phyloP scores from a whole-genome alignment of 192 early-diverging fungal genomes.

The Spizellomyces punctatus region DNA sequence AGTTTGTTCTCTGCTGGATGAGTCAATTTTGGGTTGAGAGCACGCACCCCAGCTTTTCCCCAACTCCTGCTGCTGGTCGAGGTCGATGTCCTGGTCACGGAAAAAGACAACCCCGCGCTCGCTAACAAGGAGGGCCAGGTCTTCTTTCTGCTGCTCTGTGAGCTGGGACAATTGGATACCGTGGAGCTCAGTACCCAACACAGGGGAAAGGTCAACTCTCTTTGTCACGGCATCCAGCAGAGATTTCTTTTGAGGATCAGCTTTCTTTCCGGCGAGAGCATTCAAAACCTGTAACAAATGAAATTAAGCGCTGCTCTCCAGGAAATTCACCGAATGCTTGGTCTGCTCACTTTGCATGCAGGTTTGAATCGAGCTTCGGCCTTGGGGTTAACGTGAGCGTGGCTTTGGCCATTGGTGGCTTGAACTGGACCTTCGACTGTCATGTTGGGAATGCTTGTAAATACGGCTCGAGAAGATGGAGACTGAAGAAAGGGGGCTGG shows the following conservation, averaged over 20 bases:
- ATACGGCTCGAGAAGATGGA: background rate
- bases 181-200: slow-evolving; percentile 69
- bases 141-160: slow-evolving; percentile 61
- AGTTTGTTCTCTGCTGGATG: no score
- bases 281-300: background rate
- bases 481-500: no score
- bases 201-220: slow-evolving; percentile 55
- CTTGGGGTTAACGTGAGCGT: background rate
- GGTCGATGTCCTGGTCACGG: slow-evolving; percentile 63
- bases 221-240: slow-evolving; percentile 58
- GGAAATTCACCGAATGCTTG: background rate
- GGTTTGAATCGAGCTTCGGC: slow-evolving; percentile 2
- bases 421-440: slow-evolving; percentile 1
- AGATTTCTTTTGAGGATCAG: slow-evolving; percentile 57
- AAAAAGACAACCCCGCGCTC: slow-evolving; percentile 73
- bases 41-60: slow-evolving; percentile 15
- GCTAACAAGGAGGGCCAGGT: slow-evolving; percentile 63
- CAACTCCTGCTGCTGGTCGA: slow-evolving; percentile 58
- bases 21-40: background rate
- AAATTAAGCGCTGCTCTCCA: background rate
- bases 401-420: slow-evolving; percentile 2
- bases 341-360: background rate
- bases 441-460: background rate
- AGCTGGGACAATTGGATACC: slow-evolving; percentile 60
- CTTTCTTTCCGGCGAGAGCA: slow-evolving; percentile 39